Conservation (phyloP, 352 stramenopile genomes). For the Halophytophthora batemanensis region DNA sequence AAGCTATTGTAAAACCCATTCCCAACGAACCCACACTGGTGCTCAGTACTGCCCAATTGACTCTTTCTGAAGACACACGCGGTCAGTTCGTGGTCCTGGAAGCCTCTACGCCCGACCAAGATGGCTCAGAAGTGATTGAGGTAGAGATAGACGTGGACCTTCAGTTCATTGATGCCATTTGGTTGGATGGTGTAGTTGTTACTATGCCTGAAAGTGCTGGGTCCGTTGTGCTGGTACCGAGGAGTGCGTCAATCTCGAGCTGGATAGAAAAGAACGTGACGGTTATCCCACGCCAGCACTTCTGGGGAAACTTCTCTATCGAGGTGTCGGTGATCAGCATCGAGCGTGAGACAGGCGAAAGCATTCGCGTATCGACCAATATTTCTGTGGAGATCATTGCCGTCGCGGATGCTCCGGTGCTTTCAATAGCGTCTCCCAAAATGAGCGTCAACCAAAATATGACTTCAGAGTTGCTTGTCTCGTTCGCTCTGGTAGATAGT, state of each 20-base stretch:
- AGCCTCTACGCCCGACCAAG: slow-evolving; percentile 35
- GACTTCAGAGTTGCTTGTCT: slow-evolving; percentile 26
- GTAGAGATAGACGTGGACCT: slow-evolving; percentile 31
- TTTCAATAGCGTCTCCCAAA: slow-evolving; percentile 13
- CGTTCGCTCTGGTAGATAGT: slow-evolving; percentile 27
- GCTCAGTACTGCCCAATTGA: slow-evolving; percentile 27
- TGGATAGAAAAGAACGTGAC: slow-evolving; percentile 21
- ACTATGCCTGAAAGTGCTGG: slow-evolving; percentile 7
- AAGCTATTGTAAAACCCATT: slow-evolving; percentile 30
- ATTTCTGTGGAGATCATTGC: slow-evolving; percentile 26
- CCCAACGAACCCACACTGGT: slow-evolving; percentile 34
- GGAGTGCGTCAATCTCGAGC: slow-evolving; percentile 7
- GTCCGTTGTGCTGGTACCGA: slow-evolving; percentile 19
- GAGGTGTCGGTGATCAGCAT: slow-evolving; percentile 29
- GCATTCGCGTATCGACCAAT: slow-evolving; percentile 8
- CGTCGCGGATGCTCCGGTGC: slow-evolving; percentile 34
- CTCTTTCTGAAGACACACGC: slow-evolving; percentile 31
- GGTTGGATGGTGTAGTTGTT: slow-evolving; percentile 24
- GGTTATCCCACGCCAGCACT: slow-evolving; percentile 33
- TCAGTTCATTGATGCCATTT: slow-evolving; percentile 24
- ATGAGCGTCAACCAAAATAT: slow-evolving; percentile 37
- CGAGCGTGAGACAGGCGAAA: slow-evolving; percentile 27
- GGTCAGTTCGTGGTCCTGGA: slow-evolving; percentile 31
- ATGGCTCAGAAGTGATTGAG: slow-evolving; percentile 53
- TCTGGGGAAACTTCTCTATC: slow-evolving; percentile 30